Evolutionary conservation across 306 rosid genomes (phyloP).

Genomic region (Elaeagnus macrophylla): DNA sequence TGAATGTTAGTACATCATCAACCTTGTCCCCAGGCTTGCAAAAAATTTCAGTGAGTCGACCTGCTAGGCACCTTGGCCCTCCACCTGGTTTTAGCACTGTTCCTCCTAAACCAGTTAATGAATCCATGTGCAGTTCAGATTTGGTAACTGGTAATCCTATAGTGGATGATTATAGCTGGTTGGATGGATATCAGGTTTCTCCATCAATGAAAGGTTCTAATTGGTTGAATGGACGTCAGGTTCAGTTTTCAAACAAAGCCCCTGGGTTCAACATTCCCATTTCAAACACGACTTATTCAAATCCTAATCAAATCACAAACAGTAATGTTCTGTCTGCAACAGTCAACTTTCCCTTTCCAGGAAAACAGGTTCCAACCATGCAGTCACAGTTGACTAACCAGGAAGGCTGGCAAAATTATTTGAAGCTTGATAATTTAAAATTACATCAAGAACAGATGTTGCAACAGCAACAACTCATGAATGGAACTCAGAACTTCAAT

Average conservation of each 20-base stretch:
- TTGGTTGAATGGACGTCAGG: no score
- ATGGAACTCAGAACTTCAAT: conserved; percentile 55
- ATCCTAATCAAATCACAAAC: conserved; percentile 33
- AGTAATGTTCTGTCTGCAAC: conserved; percentile 44
- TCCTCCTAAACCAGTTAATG: conserved; percentile 50
- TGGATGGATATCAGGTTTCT: conserved; percentile 93
- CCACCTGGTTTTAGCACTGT: conserved; percentile 57
- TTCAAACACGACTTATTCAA: conserved; percentile 7
- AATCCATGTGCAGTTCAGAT: conserved; percentile 34
- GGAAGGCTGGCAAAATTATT: conserved; percentile 66
- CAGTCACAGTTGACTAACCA: conserved; percentile 43
- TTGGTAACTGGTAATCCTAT: conserved; percentile 43
- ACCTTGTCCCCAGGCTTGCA: conserved; percentile 34
- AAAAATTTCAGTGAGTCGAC: conserved; percentile 61
- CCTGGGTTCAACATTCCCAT: conserved; percentile 30
- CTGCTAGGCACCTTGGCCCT: conserved; percentile 82
- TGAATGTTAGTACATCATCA: conserved; percentile 27
- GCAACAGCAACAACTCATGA: conserved; percentile 33
- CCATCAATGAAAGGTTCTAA: conserved; percentile 34
- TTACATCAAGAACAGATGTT: conserved; percentile 58
- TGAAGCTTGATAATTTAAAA: conserved; percentile 45
- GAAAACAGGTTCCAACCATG: conserved; percentile 65
- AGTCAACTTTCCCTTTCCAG: conserved; percentile 72
- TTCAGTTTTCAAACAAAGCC: no score
- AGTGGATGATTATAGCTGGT: conserved; percentile 92